phyloP scores from a whole-genome alignment of 2,329 filamentous ascomycete genomes.

The Thelonectria olida region DNA sequence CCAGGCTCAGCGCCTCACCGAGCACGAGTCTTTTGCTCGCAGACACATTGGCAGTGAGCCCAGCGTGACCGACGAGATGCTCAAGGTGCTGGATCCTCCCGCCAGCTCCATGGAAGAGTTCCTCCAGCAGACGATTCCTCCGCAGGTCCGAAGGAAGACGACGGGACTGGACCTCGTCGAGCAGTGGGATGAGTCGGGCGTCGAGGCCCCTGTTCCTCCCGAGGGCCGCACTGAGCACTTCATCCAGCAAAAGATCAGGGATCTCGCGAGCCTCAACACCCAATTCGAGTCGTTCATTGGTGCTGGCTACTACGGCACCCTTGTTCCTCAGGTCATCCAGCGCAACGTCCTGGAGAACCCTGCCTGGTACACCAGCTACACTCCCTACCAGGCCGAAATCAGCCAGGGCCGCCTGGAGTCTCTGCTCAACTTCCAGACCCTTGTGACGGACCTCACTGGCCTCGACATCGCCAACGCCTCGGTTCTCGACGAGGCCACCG shows the following conservation, averaged over 20 bases:
- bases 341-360: constrained; percentile 92
- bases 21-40: constrained; percentile 67
- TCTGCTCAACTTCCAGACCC: constrained; percentile 92
- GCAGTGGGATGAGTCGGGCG: constrained; percentile 39
- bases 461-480: constrained; percentile 91
- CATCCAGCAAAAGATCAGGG: constrained; percentile 66
- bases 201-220: constrained; percentile 32
- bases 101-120: constrained; percentile 81
- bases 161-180: constrained; percentile 40
- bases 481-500: constrained; percentile 89
- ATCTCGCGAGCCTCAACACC: constrained; percentile 49
- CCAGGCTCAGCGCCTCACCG: constrained; percentile 27
- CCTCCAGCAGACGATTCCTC: constrained; percentile 82
- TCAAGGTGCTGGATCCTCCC: constrained; percentile 80
- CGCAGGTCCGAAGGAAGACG: constrained; percentile 64
- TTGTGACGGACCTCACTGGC: constrained; percentile 87
- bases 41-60: constrained; percentile 87
- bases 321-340: constrained; percentile 89
- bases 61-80: constrained; percentile 76
- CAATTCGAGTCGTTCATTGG: constrained; percentile 78
- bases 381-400: constrained; percentile 96
- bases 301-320: constrained; percentile 85
- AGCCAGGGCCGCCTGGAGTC: constrained; percentile 94
- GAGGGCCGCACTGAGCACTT: constrained; percentile 41
- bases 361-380: constrained; percentile 98